These are phyloP conservation scores for Skeletonema marinoi DNA, from an alignment of 108 stramenopile species.

Conservation along the genomic window DNA sequence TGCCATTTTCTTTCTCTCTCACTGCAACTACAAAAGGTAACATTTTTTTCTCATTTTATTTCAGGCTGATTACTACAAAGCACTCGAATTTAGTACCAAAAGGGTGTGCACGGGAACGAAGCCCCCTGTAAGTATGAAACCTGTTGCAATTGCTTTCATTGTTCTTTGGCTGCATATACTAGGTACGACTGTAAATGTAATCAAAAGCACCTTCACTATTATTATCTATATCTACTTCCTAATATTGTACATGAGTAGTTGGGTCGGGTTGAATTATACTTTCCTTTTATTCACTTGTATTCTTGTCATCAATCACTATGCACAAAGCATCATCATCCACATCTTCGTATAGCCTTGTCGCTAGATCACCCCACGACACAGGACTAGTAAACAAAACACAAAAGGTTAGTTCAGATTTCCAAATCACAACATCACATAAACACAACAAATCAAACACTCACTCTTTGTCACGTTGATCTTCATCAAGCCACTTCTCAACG, in stretches of 20 bases:
- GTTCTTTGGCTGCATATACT: neutral
- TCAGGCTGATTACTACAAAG: neutral
- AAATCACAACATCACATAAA: neutral
- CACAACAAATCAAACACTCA: neutral
- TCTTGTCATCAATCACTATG: neutral
- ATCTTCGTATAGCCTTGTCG: conserved; percentile 27
- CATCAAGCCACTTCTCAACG: conserved; percentile 50
- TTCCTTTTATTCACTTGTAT: neutral
- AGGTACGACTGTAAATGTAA: neutral
- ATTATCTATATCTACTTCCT: neutral
- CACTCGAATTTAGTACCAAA: no score
- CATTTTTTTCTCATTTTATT: neutral
- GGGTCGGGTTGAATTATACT: no score
- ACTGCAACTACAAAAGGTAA: neutral
- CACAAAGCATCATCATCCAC: conserved; percentile 21
- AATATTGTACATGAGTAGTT: neutral
- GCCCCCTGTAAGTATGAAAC: neutral
- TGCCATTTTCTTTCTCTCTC: neutral
- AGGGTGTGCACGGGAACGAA: neutral
- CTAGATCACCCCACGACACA: conserved; percentile 48
- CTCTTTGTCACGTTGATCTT: conserved; percentile 45
- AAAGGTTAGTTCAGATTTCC: neutral
- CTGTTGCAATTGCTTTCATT: neutral
- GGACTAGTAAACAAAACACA: conserved; percentile 1
- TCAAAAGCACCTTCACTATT: neutral